Percentiles rank a stretch among this genome's conserved stretches.
Conservation (phyloP, 2,329 filamentous ascomycete species). For the Stagonosporopsis vannaccii region DNA sequence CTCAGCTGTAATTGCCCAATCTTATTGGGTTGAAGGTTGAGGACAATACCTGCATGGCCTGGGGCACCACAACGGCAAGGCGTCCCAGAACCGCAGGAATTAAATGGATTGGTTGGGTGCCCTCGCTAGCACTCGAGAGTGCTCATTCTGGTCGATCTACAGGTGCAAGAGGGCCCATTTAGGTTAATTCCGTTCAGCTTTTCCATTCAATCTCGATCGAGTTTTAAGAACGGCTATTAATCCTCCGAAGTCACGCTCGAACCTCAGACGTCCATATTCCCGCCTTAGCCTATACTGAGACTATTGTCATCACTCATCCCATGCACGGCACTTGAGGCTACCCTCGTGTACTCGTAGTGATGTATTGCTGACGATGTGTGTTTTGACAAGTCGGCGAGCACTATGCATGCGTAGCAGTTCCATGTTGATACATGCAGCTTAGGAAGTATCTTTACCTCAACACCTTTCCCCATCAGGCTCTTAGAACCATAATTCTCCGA, state of each 20-base stretch:
- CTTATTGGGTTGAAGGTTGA: neutral
- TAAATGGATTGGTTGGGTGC: neutral
- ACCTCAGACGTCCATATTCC: neutral
- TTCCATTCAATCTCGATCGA: neutral
- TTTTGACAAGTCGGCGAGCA: neutral
- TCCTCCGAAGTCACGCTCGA: neutral
- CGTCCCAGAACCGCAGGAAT: neutral
- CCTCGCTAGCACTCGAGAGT: neutral
- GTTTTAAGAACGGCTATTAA: neutral
- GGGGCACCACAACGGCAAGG: neutral
- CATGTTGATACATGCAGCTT: no score
- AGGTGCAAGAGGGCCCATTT: neutral
- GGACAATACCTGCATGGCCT: neutral
- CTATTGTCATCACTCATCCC: neutral
- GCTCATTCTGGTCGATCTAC: neutral
- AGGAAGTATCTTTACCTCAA: neutral
- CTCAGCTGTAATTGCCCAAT: neutral
- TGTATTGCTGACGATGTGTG: neutral
- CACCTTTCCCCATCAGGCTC: neutral
- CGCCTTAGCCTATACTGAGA: neutral
- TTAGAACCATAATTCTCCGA: neutral
- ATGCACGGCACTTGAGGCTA: neutral
- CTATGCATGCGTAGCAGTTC: neutral
- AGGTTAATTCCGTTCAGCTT: neutral
- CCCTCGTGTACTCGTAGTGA: neutral